A percentile compares a stretch with the other conserved stretches of the same genome.
phyloP scores from a whole-genome alignment of 805 yeast genomes.

The Blastobotrys muscicola region DNA sequence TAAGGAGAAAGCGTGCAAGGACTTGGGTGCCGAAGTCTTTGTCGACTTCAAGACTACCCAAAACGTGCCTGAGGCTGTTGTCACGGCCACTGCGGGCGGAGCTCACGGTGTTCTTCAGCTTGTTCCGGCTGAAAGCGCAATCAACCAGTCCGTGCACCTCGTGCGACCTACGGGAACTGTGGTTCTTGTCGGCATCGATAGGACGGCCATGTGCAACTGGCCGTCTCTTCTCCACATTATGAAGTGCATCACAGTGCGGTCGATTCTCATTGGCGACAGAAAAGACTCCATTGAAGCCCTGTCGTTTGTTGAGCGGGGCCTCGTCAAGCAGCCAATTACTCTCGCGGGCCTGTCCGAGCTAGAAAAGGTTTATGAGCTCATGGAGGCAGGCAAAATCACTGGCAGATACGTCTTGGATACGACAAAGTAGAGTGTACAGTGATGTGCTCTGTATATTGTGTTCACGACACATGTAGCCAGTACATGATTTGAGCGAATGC shows the following conservation, averaged over 20 bases:
- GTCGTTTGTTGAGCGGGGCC: constrained; percentile 63
- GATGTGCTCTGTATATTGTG: too few relatives aligned
- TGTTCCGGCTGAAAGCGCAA: constrained; percentile 63
- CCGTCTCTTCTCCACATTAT: constrained; percentile 67
- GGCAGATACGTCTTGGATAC: constrained; percentile 89
- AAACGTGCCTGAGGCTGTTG: constrained; percentile 47
- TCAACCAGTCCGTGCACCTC: constrained; percentile 49
- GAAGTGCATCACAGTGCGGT: constrained; percentile 60
- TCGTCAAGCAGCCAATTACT: constrained; percentile 63
- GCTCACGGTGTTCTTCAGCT: constrained; percentile 71
- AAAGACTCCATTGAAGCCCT: constrained; percentile 77
- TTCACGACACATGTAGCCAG: too few relatives aligned
- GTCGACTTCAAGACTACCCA: constrained; percentile 47
- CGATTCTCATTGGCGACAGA: constrained; percentile 85
- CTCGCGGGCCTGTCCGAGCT: constrained; percentile 67
- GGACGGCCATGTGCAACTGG: constrained; percentile 62
- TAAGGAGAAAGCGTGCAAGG: constrained; percentile 36
- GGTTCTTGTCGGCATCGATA: constrained; percentile 69
- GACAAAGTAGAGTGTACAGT: constrained; percentile 44
- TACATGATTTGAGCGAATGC: too few relatives aligned
- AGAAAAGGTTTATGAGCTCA: constrained; percentile 58
- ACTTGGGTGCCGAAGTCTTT: constrained; percentile 45
- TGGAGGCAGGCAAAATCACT: constrained; percentile 76
- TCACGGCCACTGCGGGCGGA: constrained; percentile 57
- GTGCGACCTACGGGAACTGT: constrained; percentile 62